Evolutionary conservation across 2,329 filamentous ascomycete genomes (phyloP).

Genomic region (Botryosphaeria agaves): DNA sequence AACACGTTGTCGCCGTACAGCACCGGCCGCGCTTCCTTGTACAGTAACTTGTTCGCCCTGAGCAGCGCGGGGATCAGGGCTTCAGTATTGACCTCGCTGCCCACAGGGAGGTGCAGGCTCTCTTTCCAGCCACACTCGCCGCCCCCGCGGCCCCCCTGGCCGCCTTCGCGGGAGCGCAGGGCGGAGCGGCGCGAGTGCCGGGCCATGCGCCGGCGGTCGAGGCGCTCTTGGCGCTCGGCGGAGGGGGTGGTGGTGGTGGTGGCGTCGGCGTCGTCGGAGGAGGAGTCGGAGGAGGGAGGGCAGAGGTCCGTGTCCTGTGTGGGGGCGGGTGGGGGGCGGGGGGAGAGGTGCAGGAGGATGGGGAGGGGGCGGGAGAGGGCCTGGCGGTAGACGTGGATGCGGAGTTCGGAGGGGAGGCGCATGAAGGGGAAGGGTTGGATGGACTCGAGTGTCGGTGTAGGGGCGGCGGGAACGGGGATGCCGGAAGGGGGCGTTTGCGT

Average conservation of each 20-base stretch:
- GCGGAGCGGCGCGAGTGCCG: slow-evolving; percentile 2
- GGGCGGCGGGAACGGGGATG: too few relatives aligned
- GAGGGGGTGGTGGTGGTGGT: background rate
- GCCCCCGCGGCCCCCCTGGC: background rate
- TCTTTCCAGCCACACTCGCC: background rate
- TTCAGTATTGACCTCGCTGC: slow-evolving; percentile 10
- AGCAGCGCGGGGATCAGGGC: slow-evolving; percentile 21
- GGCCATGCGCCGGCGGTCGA: background rate
- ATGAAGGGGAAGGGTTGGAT: slow-evolving; percentile 21
- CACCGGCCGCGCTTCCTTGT: slow-evolving; percentile 21
- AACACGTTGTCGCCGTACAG: slow-evolving; percentile 24
- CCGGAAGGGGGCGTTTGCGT: too few relatives aligned
- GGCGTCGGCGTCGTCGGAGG: background rate
- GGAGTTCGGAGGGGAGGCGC: slow-evolving; percentile 27
- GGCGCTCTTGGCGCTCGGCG: slow-evolving; percentile 1
- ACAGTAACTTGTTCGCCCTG: slow-evolving; percentile 20
- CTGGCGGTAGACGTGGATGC: slow-evolving; percentile 25
- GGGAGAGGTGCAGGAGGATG: slow-evolving; percentile 13
- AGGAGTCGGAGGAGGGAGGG: slow-evolving; percentile 4
- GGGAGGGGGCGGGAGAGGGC: slow-evolving; percentile 13
- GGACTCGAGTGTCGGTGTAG: too few relatives aligned
- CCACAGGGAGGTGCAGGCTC: too few relatives aligned
- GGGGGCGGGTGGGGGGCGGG: slow-evolving; percentile 4
- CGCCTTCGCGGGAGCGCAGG: too few relatives aligned
- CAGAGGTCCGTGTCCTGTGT: too few relatives aligned